Evolutionary conservation across 371 early-diverging fungal genomes (phyloP), one percentile per base, ranked within the genome.

Genomic region (Mortierella sp.): DNA sequence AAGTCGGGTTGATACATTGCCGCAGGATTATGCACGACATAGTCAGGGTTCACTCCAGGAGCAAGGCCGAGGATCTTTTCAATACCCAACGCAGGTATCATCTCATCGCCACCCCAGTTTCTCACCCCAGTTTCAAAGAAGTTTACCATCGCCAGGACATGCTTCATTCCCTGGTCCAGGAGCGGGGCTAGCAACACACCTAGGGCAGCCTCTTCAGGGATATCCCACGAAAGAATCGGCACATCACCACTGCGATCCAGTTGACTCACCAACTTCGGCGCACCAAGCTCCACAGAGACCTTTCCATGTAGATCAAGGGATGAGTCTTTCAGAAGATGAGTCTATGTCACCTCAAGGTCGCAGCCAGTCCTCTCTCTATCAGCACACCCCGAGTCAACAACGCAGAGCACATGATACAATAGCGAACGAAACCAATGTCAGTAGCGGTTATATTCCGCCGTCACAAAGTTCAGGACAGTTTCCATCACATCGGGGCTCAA

Each of bases 401-500:
- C 50, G 48, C 38, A 47, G 43, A 16, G 43, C 32, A 36, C 7
- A 28, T 52, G 69, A 69, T 33, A 38, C 21, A 9, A n/a, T 38
- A 13, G 62, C 28, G 55, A 55, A 22, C 13, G 55, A 55, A 55
- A 15, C 32, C 15, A 28, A 28, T 55, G 28, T 6, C 28, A 28
- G 55, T 28, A 24, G 22, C 32, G 55, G 55, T 15, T 55, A 24
- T 55, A 24, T 9, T 11, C 22, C 55, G 0, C 22, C 55, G 28
- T 28, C 28, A 47, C 24, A 43, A 45, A 45, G 41, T 45, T 50
- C 72, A 21, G 57, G n/a, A n/a, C 45, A 43, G 2, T 62, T 62
- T 15, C 33, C 62, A 53, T 24, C 67, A 6, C 66, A 66, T 43
- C 72, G 66, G 0, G 67, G 72, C 15, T 66, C 72, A 22, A 59